Evolutionary conservation across 2,329 filamentous ascomycete species (phyloP).

Genomic region (Sporothrix variecibatus): DNA sequence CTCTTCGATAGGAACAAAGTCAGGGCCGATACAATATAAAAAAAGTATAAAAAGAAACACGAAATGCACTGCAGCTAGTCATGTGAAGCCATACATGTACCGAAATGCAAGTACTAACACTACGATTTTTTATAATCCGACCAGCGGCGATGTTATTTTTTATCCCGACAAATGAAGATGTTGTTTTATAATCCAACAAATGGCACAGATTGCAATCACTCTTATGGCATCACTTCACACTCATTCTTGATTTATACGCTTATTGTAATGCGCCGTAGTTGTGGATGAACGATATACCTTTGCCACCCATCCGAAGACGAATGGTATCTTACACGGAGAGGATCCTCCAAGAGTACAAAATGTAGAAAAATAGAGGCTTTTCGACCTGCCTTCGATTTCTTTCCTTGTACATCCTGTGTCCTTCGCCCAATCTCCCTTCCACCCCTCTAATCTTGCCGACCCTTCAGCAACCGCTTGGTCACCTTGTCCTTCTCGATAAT

Average conservation of each 20-base stretch:
- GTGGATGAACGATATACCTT: conserved; percentile 17
- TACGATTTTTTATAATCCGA: not conserved
- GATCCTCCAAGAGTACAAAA: not conserved
- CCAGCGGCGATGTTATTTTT: too few species aligned
- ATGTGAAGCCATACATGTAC: not conserved
- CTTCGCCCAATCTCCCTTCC: not conserved
- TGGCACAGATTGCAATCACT: not conserved
- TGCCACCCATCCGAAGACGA: conserved; percentile 13
- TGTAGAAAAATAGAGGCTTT: not conserved
- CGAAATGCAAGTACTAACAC: not conserved
- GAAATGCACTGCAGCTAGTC: not conserved
- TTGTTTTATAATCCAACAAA: not conserved
- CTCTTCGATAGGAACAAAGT: conserved; percentile 23
- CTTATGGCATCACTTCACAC: not conserved
- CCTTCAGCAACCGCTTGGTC: conserved; percentile 97
- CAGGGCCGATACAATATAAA: conserved; percentile 4
- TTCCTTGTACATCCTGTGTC: not conserved
- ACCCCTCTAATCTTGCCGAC: conserved; percentile 78
- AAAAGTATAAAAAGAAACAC: not conserved
- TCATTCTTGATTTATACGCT: not conserved
- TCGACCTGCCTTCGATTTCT: not conserved
- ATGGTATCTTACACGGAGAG: conserved; percentile 27
- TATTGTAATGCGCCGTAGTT: conserved; percentile 18
- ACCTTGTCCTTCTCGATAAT: conserved; percentile 99
- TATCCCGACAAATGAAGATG: not conserved